Conservation (phyloP, 2,329 filamentous ascomycete genomes). For the Cercospora zeae-maydis region DNA sequence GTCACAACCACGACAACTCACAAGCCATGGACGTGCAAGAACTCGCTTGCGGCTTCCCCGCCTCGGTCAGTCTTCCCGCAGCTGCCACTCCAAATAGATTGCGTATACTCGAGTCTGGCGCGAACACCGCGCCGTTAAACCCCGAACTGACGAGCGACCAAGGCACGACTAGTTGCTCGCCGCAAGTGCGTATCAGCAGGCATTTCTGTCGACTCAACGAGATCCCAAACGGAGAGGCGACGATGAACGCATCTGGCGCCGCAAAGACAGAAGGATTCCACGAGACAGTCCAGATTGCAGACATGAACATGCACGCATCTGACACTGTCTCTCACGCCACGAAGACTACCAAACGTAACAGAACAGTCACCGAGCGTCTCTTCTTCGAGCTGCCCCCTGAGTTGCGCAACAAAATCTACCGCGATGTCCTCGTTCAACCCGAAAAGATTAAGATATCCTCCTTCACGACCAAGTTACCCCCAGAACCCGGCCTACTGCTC, state of each 20-base stretch:
- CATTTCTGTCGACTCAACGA: background rate
- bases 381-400: constrained; percentile 10
- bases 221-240: too few relatives aligned
- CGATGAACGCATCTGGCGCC: background rate
- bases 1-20: background rate
- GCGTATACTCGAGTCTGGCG: background rate
- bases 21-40: background rate
- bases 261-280: background rate
- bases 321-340: background rate
- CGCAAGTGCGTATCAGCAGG: background rate
- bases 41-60: background rate
- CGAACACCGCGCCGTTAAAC: background rate
- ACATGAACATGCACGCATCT: background rate
- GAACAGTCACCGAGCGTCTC: background rate
- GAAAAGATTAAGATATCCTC: constrained; percentile 7
- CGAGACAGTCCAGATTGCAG: too few relatives aligned
- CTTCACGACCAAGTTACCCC: background rate
- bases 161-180: background rate
- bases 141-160: background rate
- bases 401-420: constrained; percentile 13
- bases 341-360: background rate
- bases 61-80: too few relatives aligned
- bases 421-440: background rate
- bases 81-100: background rate
- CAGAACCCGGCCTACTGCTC: constrained; percentile 9